Base-by-base conservation (phyloP, 129 eudicot species). In the Chrysanthemum lavandulifolium region DNA sequence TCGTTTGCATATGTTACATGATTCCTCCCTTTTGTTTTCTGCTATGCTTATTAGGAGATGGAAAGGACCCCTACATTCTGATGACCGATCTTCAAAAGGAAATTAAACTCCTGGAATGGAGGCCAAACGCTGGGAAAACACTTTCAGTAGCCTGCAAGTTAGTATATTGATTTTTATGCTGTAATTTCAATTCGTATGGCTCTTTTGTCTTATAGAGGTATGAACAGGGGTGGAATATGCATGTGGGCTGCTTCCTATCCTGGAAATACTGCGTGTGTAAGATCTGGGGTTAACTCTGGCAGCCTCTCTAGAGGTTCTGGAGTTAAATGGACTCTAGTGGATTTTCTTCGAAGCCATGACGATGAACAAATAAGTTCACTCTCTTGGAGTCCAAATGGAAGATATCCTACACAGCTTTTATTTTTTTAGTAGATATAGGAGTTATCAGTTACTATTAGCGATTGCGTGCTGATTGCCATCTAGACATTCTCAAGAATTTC, bases 371-470 rank as follows among this genome's bases (percentile, higher is more conserved):
- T 91, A 59, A 91, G 79, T 78, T 96, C 99, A 27, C 88, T 95
- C 57, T 90, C 99, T n/a, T 95, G 99, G 99, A 95, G 99, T 84
- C 99, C 97, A n/a, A 91, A 95, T 90, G 99, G 99, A 85, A 90
- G 96, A 91, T 95, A 94, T 94, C 98, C 98, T 62, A 55, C 67
- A 4, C 40, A 67, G n/a, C 76, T 57, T 61, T 72, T 29, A 7
- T 68, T 29, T 13, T 58, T 18, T 57, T 15, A 52, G 25, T 79
- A 61, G 29, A 45, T 13, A 52, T 47, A 33, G 55, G 64, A 14
- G 67, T 70, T 45, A 12, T 8, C 10, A 53, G 53, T 76, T 51
- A 49, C 48, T 63, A 51, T 61, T 36, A 54, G 43, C 54, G 29
- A 10, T 54, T 55, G 61, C 58, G 19, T 76, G 72, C 45, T 16